phyloP scores from a whole-genome alignment of 805 yeast species.

The Ogataea philodendri region DNA sequence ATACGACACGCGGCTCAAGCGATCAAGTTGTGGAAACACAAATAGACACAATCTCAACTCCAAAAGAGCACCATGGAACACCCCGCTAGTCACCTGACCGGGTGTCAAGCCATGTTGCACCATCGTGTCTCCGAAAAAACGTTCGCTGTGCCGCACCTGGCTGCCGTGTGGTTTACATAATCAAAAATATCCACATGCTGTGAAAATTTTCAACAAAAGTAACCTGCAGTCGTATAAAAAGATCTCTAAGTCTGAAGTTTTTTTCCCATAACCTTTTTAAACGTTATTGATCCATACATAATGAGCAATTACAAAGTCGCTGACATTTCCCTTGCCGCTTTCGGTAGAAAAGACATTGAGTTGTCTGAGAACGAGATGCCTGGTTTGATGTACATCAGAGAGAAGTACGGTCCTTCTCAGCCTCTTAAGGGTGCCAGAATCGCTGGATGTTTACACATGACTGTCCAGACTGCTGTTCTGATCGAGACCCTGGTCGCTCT shows the following conservation, averaged over 20 bases:
- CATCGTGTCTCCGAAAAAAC: too few species aligned
- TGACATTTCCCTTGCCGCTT: slow-evolving; percentile 97
- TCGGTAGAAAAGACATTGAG: slow-evolving; percentile 99
- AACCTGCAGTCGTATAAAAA: slow-evolving; percentile 11
- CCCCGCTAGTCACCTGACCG: too few species aligned
- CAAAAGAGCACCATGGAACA: too few species aligned
- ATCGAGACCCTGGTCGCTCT: slow-evolving; percentile 95
- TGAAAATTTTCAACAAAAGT: slow-evolving; percentile 17
- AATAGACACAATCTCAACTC: background rate
- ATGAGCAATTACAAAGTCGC: slow-evolving; percentile 81
- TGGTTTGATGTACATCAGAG: slow-evolving; percentile 97
- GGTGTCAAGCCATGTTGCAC: too few species aligned
- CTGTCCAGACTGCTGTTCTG: slow-evolving; percentile 98
- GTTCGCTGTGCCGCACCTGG: background rate
- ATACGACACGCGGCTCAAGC: slow-evolving; percentile 2
- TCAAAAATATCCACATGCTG: slow-evolving; percentile 13
- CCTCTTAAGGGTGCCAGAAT: slow-evolving; percentile 98
- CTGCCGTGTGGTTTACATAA: slow-evolving; percentile 10
- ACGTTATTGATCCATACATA: slow-evolving; percentile 8
- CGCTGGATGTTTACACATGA: slow-evolving; percentile 99
- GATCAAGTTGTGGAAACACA: background rate
- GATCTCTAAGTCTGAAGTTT: slow-evolving; percentile 10
- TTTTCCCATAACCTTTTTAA: background rate
- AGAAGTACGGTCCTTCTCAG: slow-evolving; percentile 84
- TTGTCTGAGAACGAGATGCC: slow-evolving; percentile 99